These are phyloP conservation scores for Exophiala sideris DNA, from an alignment of 2,329 filamentous ascomycete genomes.

Conservation along the genomic window DNA sequence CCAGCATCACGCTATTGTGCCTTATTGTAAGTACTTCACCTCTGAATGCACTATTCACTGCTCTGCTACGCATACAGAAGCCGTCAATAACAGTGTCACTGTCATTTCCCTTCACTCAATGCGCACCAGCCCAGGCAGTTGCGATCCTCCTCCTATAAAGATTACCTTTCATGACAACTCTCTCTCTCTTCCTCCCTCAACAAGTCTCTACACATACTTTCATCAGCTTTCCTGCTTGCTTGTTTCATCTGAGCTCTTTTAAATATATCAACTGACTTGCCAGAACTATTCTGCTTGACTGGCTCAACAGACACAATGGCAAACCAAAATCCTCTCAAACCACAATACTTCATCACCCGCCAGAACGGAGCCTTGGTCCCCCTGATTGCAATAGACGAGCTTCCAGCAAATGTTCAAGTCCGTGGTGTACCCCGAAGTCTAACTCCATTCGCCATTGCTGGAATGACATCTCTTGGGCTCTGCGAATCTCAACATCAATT, in stretches of 20 bases:
- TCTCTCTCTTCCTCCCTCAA: too few species aligned
- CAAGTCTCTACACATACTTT: too few species aligned
- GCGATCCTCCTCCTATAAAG: not conserved
- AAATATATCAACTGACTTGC: slow-evolving; percentile 8
- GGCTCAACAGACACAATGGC: slow-evolving; percentile 1
- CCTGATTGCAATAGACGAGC: slow-evolving; percentile 45
- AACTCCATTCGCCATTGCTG: slow-evolving; percentile 37
- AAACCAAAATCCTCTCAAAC: slow-evolving; percentile 30
- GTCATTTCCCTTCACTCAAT: slow-evolving; percentile 3
- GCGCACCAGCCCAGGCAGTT: not conserved
- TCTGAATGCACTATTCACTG: not conserved
- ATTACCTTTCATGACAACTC: too few species aligned
- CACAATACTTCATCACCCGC: slow-evolving; percentile 43
- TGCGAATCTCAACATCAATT: slow-evolving; percentile 32
- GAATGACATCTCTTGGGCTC: slow-evolving; percentile 43
- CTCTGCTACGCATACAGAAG: not conserved
- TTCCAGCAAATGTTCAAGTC: slow-evolving; percentile 38
- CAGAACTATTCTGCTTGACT: not conserved
- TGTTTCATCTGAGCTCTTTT: not conserved
- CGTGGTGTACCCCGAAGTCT: slow-evolving; percentile 38
- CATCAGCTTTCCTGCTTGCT: too few species aligned
- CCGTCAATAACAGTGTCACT: not conserved
- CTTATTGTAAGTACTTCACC: slow-evolving; percentile 4
- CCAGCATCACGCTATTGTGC: not conserved
- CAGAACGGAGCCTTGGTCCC: slow-evolving; percentile 41